Conservation (phyloP, 495 filamentous ascomycete species). For the Penicillium angulare region DNA sequence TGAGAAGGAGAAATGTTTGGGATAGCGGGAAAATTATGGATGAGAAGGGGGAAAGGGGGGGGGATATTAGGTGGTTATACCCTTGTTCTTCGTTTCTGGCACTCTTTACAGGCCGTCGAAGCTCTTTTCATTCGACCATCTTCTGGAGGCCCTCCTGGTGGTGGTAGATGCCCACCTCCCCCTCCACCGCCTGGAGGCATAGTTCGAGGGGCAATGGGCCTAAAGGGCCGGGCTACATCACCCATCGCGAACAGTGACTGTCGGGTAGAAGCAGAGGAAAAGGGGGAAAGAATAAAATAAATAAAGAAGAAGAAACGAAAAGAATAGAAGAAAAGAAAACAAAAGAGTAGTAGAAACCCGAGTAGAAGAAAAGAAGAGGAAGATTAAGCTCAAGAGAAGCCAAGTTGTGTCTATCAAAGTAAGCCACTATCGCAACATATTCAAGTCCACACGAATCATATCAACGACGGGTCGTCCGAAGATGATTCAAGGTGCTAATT, state of each 20-base stretch:
- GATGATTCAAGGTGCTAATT: not conserved
- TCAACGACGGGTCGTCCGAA: slow-evolving; percentile 3
- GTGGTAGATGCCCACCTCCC: slow-evolving; percentile 11
- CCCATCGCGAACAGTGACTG: slow-evolving; percentile 23
- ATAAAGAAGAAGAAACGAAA: not conserved
- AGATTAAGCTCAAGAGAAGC: not conserved
- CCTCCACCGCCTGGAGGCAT: slow-evolving; percentile 13
- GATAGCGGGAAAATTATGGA: not conserved
- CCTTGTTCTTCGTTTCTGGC: slow-evolving; percentile 42
- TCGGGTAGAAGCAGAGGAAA: not conserved
- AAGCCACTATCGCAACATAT: slow-evolving; percentile 6
- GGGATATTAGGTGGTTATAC: slow-evolving; percentile 20
- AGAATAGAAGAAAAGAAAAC: slow-evolving; percentile 1
- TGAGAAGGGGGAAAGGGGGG: slow-evolving; percentile 1
- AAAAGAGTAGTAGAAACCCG: not conserved
- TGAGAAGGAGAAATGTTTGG: not conserved
- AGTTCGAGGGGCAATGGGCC: slow-evolving; percentile 37
- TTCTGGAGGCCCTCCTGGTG: slow-evolving; percentile 18
- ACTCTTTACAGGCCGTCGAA: slow-evolving; percentile 43
- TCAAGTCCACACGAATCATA: slow-evolving; percentile 14
- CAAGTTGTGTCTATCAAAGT: slow-evolving; percentile 2
- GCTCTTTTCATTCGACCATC: slow-evolving; percentile 39
- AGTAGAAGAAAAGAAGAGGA: not conserved
- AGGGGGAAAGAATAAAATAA: not conserved
- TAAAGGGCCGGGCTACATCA: slow-evolving; percentile 29